A percentile compares a stretch with the other conserved stretches of the same genome.
phyloP scores from a whole-genome alignment of 2,329 filamentous ascomycete species.

The Coleophoma crateriformis region DNA sequence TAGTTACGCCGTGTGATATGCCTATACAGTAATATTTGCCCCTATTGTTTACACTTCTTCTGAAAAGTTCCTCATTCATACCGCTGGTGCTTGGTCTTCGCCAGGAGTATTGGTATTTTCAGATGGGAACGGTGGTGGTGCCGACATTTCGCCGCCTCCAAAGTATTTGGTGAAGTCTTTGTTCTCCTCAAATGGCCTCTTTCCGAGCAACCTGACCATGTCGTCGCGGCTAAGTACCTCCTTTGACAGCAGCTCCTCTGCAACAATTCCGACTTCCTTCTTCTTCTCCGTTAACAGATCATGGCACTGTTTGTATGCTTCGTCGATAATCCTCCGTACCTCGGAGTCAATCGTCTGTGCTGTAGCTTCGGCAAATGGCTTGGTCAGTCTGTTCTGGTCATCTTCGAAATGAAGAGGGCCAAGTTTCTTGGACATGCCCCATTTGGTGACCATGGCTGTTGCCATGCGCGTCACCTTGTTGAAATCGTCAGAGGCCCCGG shows the following conservation, averaged over 20 bases:
- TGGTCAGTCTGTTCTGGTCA: conserved; percentile 75
- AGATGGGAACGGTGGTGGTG: conserved; percentile 49
- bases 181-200: conserved; percentile 72
- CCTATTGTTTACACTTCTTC: too few relatives aligned
- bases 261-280: conserved; percentile 79
- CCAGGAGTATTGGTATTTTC: conserved; percentile 26
- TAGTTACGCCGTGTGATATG: too few relatives aligned
- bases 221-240: conserved; percentile 90
- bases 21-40: too few relatives aligned
- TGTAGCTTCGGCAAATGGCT: conserved; percentile 93
- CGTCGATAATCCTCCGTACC: conserved; percentile 84
- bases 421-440: conserved; percentile 95
- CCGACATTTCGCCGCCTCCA: conserved; percentile 47
- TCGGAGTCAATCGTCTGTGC: conserved; percentile 88
- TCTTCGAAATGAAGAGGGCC: conserved; percentile 90
- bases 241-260: conserved; percentile 87
- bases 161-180: conserved; percentile 97
- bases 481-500: conserved; percentile 93
- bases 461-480: conserved; percentile 97
- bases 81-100: conserved; percentile 7
- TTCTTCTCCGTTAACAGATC: conserved; percentile 81
- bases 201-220: conserved; percentile 81
- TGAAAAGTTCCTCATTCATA: background rate
- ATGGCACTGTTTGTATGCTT: conserved; percentile 88
- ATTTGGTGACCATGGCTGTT: conserved; percentile 97